phyloP scores from a whole-genome alignment of 73 alveolate genomes.

The Tetrahymena malaccensis region DNA sequence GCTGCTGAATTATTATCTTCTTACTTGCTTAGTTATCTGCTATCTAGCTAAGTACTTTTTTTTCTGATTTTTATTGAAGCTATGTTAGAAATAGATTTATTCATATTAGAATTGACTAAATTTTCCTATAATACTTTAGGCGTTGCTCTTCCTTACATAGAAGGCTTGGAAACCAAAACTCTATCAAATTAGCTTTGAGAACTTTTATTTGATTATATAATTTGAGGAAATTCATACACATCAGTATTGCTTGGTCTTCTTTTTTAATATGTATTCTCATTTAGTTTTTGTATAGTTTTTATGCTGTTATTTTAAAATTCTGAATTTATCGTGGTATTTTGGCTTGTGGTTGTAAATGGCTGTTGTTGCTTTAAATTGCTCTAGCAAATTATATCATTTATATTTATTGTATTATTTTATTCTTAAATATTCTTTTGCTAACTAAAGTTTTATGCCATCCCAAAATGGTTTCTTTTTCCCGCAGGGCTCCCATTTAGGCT shows the following conservation, averaged over 20 bases:
- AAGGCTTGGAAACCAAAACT: not conserved
- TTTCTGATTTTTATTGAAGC: not conserved
- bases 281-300: not conserved
- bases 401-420: not conserved
- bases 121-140: not conserved
- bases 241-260: not conserved
- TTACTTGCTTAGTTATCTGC: not conserved
- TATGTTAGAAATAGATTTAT: not conserved
- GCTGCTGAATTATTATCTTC: not conserved
- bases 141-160: not conserved
- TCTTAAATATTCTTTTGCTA: not conserved
- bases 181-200: not conserved
- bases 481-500: not conserved
- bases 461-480: not conserved
- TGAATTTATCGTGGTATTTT: not conserved
- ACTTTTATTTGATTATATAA: not conserved
- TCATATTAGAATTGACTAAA: not conserved
- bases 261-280: not conserved
- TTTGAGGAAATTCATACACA: not conserved
- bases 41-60: not conserved
- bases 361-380: not conserved
- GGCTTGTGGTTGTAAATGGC: not conserved
- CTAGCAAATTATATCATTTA: not conserved
- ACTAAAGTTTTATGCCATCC: not conserved
- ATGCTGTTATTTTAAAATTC: not conserved